Base-by-base conservation (phyloP, 2,329 filamentous ascomycete genomes). In the Pseudogymnoascus sp. region DNA sequence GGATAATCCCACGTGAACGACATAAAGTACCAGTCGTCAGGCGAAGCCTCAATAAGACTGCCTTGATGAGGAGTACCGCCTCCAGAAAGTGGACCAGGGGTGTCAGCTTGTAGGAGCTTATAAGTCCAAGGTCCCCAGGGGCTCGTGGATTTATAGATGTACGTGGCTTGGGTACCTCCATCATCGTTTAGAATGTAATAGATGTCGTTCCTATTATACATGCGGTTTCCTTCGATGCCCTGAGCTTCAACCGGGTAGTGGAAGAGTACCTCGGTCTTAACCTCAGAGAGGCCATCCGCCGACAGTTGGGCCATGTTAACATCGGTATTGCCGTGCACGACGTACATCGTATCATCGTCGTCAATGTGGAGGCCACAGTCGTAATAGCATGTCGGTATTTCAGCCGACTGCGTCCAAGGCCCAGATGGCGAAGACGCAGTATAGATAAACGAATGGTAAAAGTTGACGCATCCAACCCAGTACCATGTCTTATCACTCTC, bases 1-100 rank as follows among this genome's bases (percentile, higher is more conserved):
- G 84, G 83, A 65, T 83, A 86, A 0, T 78, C 76, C 69, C 82
- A 80, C 1, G 79, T 74, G 70, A 86, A 87, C 0, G 81, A 78
- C 71, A 85, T 80, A 66, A 82, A 87, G 68, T 83, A 85, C 83
- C 83, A 87, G 11, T 81, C 73, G 0, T 80, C 81, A 11, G 77
- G 70, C 0, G 78, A 75, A 0, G 81, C 83, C 62, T 82, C 74
- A 5, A 87, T 76, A 1, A 87, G 72, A 19, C 81, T 79, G 1
- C 84, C 84, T 70, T 87, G 84, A 66, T 85, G 80, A 0, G 80
- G 77, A 4, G 72, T 73, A 5, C 79, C 80, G 1, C 77, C 78
- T n/a, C 75, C 78, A 0, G 74, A 50, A 1, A 85, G 68, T 0
- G 82, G 81, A 0, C 78, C 73, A 0, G 50, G 50, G 26, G 50